Conservation (phyloP, 208 protist species). For the Trypanosoma mega region DNA sequence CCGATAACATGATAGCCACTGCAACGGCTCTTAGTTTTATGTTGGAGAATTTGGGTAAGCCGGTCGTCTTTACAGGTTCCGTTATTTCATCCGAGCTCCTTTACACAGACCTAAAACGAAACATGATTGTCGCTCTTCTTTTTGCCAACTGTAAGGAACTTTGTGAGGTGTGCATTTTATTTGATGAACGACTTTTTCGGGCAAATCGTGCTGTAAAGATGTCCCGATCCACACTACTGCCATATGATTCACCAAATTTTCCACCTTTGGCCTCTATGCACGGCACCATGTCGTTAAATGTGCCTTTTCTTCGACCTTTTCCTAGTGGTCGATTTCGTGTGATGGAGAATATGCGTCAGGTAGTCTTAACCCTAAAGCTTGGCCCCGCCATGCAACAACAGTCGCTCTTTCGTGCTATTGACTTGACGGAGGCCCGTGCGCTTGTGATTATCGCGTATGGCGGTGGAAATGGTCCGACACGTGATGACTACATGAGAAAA, state of each 20-base stretch:
- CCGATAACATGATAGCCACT: constrained; percentile 95
- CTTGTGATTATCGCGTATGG: constrained; percentile 93
- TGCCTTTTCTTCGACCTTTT: constrained; percentile 39
- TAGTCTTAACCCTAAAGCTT: constrained; percentile 61
- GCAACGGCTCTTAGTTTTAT: constrained; percentile 96
- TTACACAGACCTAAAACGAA: constrained; percentile 89
- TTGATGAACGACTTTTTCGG: constrained; percentile 93
- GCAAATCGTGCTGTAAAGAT: constrained; percentile 92
- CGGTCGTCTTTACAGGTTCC: constrained; percentile 96
- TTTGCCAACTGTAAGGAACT: constrained; percentile 86
- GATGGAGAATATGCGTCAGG: constrained; percentile 41
- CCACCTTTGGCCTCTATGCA: constrained; percentile 81
- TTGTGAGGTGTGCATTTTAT: constrained; percentile 95
- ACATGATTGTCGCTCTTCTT: constrained; percentile 79
- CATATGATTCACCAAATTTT: constrained; percentile 93
- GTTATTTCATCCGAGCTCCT: constrained; percentile 85
- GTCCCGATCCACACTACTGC: constrained; percentile 65
- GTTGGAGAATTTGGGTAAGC: constrained; percentile 96
- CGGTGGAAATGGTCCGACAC: constrained; percentile 89
- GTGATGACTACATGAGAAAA: constrained; percentile 62
- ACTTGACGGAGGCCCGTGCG: constrained; percentile 53
- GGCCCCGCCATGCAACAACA: constrained; percentile 61
- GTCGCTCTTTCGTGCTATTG: constrained; percentile 22
- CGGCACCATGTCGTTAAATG: constrained; percentile 46
- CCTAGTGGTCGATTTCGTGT: constrained; percentile 53